phyloP scores from a whole-genome alignment of 208 protist genomes.

The Acanthamoeba sp. region DNA sequence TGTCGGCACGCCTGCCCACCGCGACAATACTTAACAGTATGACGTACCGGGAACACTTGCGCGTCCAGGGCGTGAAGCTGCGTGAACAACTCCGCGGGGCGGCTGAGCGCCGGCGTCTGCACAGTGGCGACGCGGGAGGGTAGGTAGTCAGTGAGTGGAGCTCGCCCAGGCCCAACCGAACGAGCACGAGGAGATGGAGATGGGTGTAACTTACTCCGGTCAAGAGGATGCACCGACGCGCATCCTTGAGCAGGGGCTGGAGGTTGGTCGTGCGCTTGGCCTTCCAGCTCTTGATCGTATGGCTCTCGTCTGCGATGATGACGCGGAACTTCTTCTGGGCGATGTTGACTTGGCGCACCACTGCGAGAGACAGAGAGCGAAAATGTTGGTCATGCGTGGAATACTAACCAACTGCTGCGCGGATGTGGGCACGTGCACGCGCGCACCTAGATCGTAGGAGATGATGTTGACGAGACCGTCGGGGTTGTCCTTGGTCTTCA shows the following conservation, averaged over 20 bases:
- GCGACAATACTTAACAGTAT: no score
- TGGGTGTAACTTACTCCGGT: constrained; percentile 90
- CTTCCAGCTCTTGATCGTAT: constrained; percentile 95
- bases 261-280: constrained; percentile 91
- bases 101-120: constrained; percentile 92
- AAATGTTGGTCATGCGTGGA: background rate
- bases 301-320: constrained; percentile 96
- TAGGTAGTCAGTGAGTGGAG: background rate
- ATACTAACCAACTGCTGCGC: background rate
- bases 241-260: constrained; percentile 90
- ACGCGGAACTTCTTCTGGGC: constrained; percentile 86
- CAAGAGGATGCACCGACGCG: constrained; percentile 92
- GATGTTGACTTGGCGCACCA: constrained; percentile 39
- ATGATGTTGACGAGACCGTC: constrained; percentile 85
- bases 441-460: constrained; percentile 86
- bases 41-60: constrained; percentile 48
- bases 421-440: background rate
- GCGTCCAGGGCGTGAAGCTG: constrained; percentile 92
- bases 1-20: no score
- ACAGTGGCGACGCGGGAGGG: background rate
- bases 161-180: no score
- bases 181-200: background rate
- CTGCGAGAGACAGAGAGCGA: background rate
- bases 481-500: constrained; percentile 71
- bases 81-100: constrained; percentile 96